A percentile compares a stretch with the other conserved stretches of the same genome.
phyloP scores from a whole-genome alignment of 495 filamentous ascomycete genomes.

The Talaromyces stipitatus region DNA sequence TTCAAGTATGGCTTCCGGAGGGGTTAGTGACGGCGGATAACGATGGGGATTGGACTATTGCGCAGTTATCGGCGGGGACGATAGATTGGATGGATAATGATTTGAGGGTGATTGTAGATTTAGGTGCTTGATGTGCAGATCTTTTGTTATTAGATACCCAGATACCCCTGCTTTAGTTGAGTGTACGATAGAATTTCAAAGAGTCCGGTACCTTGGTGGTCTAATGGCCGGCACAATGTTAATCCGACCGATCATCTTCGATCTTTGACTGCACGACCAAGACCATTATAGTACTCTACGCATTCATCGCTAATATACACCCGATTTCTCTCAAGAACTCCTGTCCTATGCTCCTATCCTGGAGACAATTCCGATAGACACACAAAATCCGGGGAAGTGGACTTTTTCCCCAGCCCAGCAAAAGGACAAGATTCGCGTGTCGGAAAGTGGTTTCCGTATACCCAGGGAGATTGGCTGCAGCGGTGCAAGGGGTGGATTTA shows the following conservation, averaged over 20 bases:
- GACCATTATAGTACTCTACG: not conserved
- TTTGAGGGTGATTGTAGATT: constrained; percentile 38
- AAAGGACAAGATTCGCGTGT: not conserved
- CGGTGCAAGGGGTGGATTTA: not conserved
- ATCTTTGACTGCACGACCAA: not conserved
- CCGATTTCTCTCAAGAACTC: not conserved
- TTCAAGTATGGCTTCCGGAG: constrained; percentile 34
- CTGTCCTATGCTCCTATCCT: not conserved
- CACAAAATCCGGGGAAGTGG: not conserved
- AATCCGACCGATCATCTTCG: not conserved
- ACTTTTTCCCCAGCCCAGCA: not conserved
- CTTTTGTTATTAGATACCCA: not conserved
- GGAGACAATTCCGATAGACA: not conserved
- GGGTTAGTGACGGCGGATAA: constrained; percentile 28
- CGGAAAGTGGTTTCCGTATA: constrained; percentile 3
- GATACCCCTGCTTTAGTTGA: not conserved
- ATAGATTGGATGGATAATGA: constrained; percentile 48
- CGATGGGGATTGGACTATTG: constrained; percentile 40
- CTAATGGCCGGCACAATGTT: not conserved
- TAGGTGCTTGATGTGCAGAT: constrained; percentile 9
- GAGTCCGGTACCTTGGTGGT: too few relatives aligned
- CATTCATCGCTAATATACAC: too few relatives aligned
- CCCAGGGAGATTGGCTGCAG: not conserved
- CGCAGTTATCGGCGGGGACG: constrained; percentile 30
- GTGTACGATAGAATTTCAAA: too few relatives aligned